Evolutionary conservation across 306 rosid species (phyloP).

Genomic region (Ormosia semicastrata): DNA sequence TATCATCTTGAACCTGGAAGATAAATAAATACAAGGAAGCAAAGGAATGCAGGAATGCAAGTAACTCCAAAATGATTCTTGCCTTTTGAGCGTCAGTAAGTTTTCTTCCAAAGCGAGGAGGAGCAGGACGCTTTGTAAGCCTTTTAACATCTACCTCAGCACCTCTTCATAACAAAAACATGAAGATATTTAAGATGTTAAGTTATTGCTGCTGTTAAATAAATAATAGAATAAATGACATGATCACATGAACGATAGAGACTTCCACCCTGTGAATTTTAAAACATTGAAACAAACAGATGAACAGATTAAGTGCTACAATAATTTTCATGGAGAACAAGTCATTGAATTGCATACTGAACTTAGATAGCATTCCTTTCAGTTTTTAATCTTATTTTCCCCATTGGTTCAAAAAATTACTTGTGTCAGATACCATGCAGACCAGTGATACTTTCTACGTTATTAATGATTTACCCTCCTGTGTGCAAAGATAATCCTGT

Average conservation of each 20-base stretch:
- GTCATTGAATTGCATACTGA: background rate
- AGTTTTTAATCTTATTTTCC: background rate
- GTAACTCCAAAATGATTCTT: constrained; percentile 29
- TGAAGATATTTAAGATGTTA: background rate
- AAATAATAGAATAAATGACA: background rate
- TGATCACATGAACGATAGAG: background rate
- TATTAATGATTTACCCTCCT: background rate
- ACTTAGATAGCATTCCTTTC: background rate
- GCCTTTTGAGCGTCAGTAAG: constrained; percentile 83
- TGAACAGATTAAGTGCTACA: background rate
- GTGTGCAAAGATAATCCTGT: background rate
- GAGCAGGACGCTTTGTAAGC: constrained; percentile 86
- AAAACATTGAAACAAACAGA: background rate
- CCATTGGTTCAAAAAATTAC: background rate
- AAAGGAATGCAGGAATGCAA: background rate
- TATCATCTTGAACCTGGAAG: background rate
- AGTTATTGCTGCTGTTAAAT: background rate
- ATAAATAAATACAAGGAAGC: constrained; percentile 11
- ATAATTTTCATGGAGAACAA: background rate
- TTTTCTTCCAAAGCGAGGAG: constrained; percentile 90
- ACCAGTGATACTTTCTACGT: background rate
- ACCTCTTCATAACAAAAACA: constrained; percentile 53
- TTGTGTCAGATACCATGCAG: background rate
- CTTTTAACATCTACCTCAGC: constrained; percentile 83
- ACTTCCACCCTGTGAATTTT: background rate